Percentiles rank a stretch among this genome's conserved stretches.
Conservation (phyloP, 176 grass and related monocot genomes). For the Ensete ventricosum region DNA sequence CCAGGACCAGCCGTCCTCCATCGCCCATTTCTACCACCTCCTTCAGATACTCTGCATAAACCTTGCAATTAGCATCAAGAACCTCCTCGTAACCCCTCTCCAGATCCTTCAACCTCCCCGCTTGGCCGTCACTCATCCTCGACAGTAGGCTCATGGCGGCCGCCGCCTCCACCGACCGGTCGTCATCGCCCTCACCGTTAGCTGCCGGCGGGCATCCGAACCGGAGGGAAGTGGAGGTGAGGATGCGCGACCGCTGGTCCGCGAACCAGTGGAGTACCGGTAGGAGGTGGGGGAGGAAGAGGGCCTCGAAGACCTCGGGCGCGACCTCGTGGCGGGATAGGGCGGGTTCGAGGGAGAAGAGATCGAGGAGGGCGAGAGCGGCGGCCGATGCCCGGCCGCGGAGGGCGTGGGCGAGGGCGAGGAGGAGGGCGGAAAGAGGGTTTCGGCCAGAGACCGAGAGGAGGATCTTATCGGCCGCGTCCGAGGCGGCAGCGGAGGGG, state of each 20-base stretch:
- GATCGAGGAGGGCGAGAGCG: conserved; percentile 41
- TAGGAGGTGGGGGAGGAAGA: conserved; percentile 53
- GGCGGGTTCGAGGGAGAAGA: conserved; percentile 44
- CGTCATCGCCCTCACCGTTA: conserved; percentile 3
- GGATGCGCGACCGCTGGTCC: conserved; percentile 33
- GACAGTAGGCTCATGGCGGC: conserved; percentile 51
- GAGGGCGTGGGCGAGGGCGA: conserved; percentile 27
- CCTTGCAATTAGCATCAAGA: conserved; percentile 47
- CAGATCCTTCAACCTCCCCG: conserved; percentile 40
- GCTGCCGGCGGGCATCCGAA: neutral
- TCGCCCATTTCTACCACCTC: conserved; percentile 35
- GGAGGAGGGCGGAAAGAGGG: conserved; percentile 39
- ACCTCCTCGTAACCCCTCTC: conserved; percentile 48
- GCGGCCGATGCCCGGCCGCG: conserved; percentile 18
- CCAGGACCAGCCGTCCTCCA: neutral
- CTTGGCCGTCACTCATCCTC: conserved; percentile 49
- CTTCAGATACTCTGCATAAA: conserved; percentile 44
- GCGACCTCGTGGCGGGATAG: conserved; percentile 55
- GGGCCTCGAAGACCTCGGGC: conserved; percentile 44
- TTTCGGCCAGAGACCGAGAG: conserved; percentile 23
- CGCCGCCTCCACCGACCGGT: conserved; percentile 28
- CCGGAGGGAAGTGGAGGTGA: conserved; percentile 6
- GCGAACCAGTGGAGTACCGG: conserved; percentile 50
- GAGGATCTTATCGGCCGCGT: conserved; percentile 42
- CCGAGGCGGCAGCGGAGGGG: neutral